These are phyloP conservation scores for Sarcocystis neurona DNA, from an alignment of 169 alveolate genomes.

Conservation along the genomic window DNA sequence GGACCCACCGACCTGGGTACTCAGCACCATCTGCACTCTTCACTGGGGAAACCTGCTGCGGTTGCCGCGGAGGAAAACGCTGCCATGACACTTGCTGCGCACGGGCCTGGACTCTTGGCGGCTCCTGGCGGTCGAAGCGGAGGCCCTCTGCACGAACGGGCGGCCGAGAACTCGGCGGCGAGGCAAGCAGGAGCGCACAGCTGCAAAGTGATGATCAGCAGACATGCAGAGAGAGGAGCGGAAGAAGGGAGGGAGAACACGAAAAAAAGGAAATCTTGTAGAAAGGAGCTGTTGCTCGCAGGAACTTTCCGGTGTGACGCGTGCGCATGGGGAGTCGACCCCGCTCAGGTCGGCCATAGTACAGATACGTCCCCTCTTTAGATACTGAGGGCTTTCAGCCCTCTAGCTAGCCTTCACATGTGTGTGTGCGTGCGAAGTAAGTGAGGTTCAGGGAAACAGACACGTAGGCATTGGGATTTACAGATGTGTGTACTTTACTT, in stretches of 20 bases:
- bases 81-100: not conserved
- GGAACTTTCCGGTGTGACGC: conserved; percentile 26
- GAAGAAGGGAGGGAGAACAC: not conserved
- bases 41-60: not conserved
- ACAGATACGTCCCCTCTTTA: no score
- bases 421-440: no score
- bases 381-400: no score
- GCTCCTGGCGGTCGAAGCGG: not conserved
- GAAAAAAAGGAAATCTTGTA: not conserved
- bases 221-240: not conserved
- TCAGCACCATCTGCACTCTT: not conserved
- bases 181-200: not conserved
- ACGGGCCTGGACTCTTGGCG: not conserved
- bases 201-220: not conserved
- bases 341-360: not conserved
- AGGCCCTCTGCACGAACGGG: not conserved
- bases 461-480: no score
- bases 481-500: no score
- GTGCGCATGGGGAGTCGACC: conserved; percentile 9
- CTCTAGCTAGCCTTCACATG: no score
- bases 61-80: no score
- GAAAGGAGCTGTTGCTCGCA: not conserved
- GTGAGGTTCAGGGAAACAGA: no score
- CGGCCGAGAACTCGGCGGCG: not conserved
- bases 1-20: no score